A percentile compares a stretch with the other conserved stretches of the same genome.
Evolutionary conservation across 2,329 filamentous ascomycete genomes (phyloP).

Genomic region (Colletotrichum sp.): DNA sequence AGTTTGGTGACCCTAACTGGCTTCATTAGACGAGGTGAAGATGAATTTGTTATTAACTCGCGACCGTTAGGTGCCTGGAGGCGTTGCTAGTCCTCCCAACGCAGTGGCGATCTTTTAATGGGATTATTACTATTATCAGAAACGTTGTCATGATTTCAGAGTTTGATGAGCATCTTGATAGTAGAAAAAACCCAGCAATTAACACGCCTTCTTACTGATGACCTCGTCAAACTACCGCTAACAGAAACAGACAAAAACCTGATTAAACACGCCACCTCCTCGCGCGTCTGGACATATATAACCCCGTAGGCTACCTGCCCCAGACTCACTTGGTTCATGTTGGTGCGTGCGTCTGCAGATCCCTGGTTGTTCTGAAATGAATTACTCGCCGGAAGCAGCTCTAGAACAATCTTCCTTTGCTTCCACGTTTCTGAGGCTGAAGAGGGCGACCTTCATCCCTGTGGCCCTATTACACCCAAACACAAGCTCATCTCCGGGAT

Average conservation of each 20-base stretch:
- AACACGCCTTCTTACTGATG: neutral
- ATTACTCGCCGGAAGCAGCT: neutral
- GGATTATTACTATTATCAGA: neutral
- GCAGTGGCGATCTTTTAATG: slow-evolving; percentile 38
- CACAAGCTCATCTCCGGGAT: neutral
- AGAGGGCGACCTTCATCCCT: neutral
- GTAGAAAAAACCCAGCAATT: neutral
- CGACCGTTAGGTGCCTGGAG: slow-evolving; percentile 32
- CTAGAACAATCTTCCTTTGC: neutral
- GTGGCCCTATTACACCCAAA: neutral
- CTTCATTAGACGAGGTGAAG: neutral
- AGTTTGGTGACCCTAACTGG: neutral
- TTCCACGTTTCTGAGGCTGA: neutral
- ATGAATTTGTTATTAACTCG: neutral
- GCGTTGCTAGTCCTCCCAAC: slow-evolving; percentile 42
- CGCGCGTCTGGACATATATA: neutral
- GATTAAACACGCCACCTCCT: neutral
- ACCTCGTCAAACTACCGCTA: neutral
- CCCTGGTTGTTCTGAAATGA: neutral
- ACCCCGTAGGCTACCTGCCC: neutral
- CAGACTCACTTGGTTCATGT: neutral
- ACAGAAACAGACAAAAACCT: neutral
- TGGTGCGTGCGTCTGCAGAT: neutral
- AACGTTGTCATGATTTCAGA: neutral
- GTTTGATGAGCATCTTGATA: neutral